Percentiles rank a stretch among this genome's conserved stretches.
Conservation (phyloP, 495 filamentous ascomycete genomes). For the Neurospora sp. region DNA sequence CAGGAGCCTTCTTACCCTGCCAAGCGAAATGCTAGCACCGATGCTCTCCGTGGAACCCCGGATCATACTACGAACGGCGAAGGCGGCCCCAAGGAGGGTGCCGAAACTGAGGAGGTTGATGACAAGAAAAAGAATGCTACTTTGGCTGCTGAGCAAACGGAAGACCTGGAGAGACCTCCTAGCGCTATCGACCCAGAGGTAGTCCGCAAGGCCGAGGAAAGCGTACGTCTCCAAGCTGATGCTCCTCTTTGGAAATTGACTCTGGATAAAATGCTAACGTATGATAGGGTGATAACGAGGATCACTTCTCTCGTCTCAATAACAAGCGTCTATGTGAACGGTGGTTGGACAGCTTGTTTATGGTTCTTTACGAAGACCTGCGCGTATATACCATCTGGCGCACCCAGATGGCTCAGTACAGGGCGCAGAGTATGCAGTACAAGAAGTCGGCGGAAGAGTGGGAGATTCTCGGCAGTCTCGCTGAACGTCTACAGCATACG, state of each 20-base stretch:
- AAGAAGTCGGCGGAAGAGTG: slow-evolving; percentile 94
- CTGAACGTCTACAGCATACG: slow-evolving; percentile 78
- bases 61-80: slow-evolving; percentile 55
- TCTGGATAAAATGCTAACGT: slow-evolving; percentile 13
- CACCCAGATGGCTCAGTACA: slow-evolving; percentile 88
- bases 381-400: slow-evolving; percentile 99
- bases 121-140: slow-evolving; percentile 25
- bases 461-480: slow-evolving; percentile 93
- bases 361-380: slow-evolving; percentile 97
- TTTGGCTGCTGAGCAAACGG: slow-evolving; percentile 18
- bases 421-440: slow-evolving; percentile 82
- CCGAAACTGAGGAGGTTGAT: slow-evolving; percentile 39
- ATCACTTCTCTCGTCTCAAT: slow-evolving; percentile 61
- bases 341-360: slow-evolving; percentile 97
- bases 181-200: slow-evolving; percentile 74
- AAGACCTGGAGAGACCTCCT: slow-evolving; percentile 64
- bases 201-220: slow-evolving; percentile 75
- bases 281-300: slow-evolving; percentile 29
- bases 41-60: slow-evolving; percentile 57
- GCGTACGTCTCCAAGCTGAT: slow-evolving; percentile 41
- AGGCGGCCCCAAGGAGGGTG: slow-evolving; percentile 27
- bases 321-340: slow-evolving; percentile 96
- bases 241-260: not conserved
- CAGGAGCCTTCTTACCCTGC: slow-evolving; percentile 46
- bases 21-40: slow-evolving; percentile 64